Evolutionary conservation across 2,329 filamentous ascomycete genomes (phyloP).

Genomic region (Mollisia scopiformis): DNA sequence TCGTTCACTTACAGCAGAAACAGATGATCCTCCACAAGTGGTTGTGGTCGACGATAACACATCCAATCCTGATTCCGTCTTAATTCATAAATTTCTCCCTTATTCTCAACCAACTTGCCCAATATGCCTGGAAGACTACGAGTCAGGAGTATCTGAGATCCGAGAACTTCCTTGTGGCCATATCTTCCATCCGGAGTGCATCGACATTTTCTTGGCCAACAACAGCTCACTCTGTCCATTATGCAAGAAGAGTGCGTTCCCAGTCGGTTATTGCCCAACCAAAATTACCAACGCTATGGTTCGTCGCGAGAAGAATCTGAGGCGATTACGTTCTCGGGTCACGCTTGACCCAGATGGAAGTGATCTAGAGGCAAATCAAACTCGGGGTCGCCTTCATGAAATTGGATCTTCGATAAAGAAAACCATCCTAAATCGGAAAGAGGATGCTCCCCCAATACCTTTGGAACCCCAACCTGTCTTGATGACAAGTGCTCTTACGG

Average conservation of each 20-base stretch:
- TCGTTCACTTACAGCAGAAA: constrained; percentile 1
- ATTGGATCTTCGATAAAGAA: constrained; percentile 16
- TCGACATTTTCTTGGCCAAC: constrained; percentile 79
- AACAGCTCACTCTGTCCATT: constrained; percentile 88
- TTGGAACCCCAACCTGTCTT: constrained; percentile 18
- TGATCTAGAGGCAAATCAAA: constrained; percentile 4
- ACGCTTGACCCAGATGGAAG: constrained; percentile 21
- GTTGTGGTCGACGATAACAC: constrained; percentile 20
- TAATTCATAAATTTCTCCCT: constrained; percentile 40
- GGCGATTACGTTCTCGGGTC: constrained; percentile 43
- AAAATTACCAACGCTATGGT: constrained; percentile 86
- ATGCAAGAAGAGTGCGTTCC: constrained; percentile 84
- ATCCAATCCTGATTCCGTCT: constrained; percentile 11
- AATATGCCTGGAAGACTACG: constrained; percentile 87
- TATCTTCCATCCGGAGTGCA: constrained; percentile 91
- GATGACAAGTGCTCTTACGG: constrained; percentile 10
- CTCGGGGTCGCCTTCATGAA: constrained; percentile 13
- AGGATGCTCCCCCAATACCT: constrained; percentile 11
- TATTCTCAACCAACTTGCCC: constrained; percentile 81
- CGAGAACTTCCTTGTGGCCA: constrained; percentile 88
- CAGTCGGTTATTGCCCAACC: constrained; percentile 63
- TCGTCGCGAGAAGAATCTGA: constrained; percentile 72
- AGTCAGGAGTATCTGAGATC: constrained; percentile 70
- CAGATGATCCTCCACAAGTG: constrained; percentile 4
- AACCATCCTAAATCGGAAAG: constrained; percentile 3